Evolutionary conservation across 192 early-diverging fungal genomes (phyloP).

Genomic region (Podila horticola): DNA sequence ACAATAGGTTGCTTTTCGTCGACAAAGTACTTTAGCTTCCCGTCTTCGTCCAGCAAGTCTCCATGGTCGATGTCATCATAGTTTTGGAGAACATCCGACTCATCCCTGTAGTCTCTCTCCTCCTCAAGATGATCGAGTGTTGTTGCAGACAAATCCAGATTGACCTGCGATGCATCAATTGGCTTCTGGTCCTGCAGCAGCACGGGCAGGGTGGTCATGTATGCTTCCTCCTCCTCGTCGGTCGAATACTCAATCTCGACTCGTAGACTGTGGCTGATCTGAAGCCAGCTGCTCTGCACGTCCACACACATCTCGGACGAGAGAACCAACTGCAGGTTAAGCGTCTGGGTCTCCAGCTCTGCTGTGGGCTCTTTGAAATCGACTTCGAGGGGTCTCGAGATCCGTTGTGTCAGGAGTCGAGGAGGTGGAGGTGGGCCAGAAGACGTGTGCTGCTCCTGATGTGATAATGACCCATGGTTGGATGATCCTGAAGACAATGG

Average conservation of each 20-base stretch:
- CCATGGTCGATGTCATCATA: neutral
- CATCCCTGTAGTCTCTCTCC: neutral
- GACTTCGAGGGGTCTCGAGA: conserved; percentile 38
- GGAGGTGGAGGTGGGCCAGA: conserved; percentile 38
- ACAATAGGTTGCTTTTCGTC: neutral
- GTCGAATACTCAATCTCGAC: conserved; percentile 46
- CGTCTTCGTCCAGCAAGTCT: neutral
- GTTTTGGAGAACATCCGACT: neutral
- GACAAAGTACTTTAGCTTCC: neutral
- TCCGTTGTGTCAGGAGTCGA: conserved; percentile 25
- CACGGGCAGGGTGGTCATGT: conserved; percentile 13
- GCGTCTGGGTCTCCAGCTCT: conserved; percentile 24
- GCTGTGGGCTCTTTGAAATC: conserved; percentile 34
- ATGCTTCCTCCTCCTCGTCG: conserved; percentile 29
- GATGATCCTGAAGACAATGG: conserved; percentile 3
- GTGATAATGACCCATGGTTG: neutral
- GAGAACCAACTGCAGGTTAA: conserved; percentile 35
- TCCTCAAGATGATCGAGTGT: neutral
- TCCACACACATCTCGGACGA: conserved; percentile 46
- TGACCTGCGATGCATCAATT: neutral
- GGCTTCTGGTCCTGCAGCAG: neutral
- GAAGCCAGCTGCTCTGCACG: conserved; percentile 42
- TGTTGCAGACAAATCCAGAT: neutral
- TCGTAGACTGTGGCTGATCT: conserved; percentile 32
- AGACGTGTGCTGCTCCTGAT: neutral